Evolutionary conservation across 345 rosid species (phyloP).

Genomic region (Lumnitzera littorea): DNA sequence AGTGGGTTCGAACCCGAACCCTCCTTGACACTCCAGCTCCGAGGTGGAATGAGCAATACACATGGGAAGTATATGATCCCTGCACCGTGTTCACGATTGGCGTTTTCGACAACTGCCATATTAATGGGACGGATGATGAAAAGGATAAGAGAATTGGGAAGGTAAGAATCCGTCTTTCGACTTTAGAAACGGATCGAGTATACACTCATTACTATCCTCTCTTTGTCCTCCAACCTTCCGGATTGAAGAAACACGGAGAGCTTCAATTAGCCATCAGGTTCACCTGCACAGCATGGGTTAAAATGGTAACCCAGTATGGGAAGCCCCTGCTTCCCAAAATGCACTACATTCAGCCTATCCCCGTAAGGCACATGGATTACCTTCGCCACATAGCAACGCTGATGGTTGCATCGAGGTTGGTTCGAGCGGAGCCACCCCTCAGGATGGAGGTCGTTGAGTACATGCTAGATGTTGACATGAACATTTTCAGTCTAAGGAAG

Average conservation of each 20-base stretch:
- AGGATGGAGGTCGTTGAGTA: constrained; percentile 82
- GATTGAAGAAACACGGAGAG: constrained; percentile 85
- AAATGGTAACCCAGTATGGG: constrained; percentile 87
- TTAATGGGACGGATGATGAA: constrained; percentile 53
- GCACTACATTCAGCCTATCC: constrained; percentile 82
- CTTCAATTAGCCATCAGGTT: constrained; percentile 85
- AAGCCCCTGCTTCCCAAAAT: constrained; percentile 90
- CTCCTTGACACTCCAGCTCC: constrained; percentile 73
- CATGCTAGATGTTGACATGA: constrained; percentile 89
- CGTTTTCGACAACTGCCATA: constrained; percentile 75
- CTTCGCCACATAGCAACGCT: constrained; percentile 85
- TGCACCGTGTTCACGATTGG: constrained; percentile 92
- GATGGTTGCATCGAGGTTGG: constrained; percentile 71
- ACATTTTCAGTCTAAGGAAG: constrained; percentile 88
- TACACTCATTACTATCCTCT: constrained; percentile 90
- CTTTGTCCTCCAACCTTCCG: constrained; percentile 60
- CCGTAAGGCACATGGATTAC: constrained; percentile 60
- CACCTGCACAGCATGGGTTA: constrained; percentile 73
- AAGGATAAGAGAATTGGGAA: constrained; percentile 83
- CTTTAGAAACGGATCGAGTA: constrained; percentile 76
- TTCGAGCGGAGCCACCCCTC: constrained; percentile 86
- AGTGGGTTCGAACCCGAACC: constrained; percentile 94
- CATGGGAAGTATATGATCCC: constrained; percentile 95
- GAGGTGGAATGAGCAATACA: constrained; percentile 91
- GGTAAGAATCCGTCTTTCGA: constrained; percentile 83